A percentile compares a stretch with the other conserved stretches of the same genome.
Evolutionary conservation across 495 filamentous ascomycete genomes (phyloP).

Genomic region (Recurvomyces mirabilis): DNA sequence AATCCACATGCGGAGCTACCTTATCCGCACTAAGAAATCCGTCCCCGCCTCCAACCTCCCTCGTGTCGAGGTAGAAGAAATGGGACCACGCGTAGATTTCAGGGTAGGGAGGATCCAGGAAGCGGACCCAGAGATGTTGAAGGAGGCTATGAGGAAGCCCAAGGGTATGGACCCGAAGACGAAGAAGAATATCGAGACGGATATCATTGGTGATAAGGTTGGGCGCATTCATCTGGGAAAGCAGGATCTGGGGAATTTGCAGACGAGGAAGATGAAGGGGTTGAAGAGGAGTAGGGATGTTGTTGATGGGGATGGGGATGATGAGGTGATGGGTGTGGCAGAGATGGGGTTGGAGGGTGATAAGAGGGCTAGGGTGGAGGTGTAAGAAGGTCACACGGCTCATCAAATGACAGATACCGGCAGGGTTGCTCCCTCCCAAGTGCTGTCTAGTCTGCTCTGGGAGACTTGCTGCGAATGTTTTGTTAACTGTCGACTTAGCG

Average conservation of each 20-base stretch:
- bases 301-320: conserved; percentile 32
- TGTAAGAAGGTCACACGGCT: conserved; percentile 4
- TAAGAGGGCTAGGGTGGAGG: conserved; percentile 18
- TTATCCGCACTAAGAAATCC: conserved; percentile 71
- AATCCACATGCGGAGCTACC: conserved; percentile 74
- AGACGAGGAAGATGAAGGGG: conserved; percentile 99
- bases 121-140: conserved; percentile 63
- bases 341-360: conserved; percentile 2
- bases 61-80: conserved; percentile 85
- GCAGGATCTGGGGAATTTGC: conserved; percentile 76
- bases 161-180: conserved; percentile 56
- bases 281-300: conserved; percentile 66
- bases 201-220: conserved; percentile 88
- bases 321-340: conserved; percentile 6
- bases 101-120: conserved; percentile 69
- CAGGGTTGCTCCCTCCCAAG: too few relatives aligned
- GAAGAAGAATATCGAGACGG: conserved; percentile 93
- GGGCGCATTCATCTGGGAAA: conserved; percentile 85
- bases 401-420: too few relatives aligned
- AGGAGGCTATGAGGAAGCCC: conserved; percentile 81
- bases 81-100: conserved; percentile 92
- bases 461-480: too few relatives aligned
- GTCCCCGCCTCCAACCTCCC: conserved; percentile 82
- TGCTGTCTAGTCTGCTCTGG: not conserved
- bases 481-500: too few relatives aligned